Evolutionary conservation across 352 stramenopile species (phyloP).

Genomic region (Pythium oligandrum): DNA sequence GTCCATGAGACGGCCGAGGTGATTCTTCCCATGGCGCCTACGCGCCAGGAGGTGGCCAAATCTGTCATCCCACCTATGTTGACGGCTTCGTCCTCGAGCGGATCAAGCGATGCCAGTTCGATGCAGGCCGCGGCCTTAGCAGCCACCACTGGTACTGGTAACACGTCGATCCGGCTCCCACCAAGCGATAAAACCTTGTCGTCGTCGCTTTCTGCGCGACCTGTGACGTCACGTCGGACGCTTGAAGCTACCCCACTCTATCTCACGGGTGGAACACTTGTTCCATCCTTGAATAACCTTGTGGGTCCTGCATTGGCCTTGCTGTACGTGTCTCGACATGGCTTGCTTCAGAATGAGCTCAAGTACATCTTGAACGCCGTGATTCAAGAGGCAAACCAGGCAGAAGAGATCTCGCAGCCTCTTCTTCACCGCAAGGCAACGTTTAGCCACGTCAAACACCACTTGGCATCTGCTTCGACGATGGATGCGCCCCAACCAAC

Average conservation of each 20-base stretch:
- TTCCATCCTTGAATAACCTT: slow-evolving; percentile 56
- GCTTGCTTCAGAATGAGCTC: slow-evolving; percentile 84
- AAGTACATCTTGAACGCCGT: slow-evolving; percentile 69
- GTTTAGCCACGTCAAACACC: slow-evolving; percentile 26
- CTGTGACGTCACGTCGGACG: no score
- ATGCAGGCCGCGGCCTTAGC: no score
- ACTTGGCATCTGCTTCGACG: no score
- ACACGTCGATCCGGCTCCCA: no score
- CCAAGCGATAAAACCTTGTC: no score
- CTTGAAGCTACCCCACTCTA: slow-evolving; percentile 28
- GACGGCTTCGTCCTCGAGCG: no score
- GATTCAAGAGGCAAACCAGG: slow-evolving; percentile 30
- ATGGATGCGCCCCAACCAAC: slow-evolving; percentile 6
- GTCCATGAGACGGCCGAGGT: slow-evolving; percentile 53
- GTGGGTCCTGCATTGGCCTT: slow-evolving; percentile 78
- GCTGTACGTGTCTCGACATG: slow-evolving; percentile 87
- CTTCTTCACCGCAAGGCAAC: slow-evolving; percentile 24
- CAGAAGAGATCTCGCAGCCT: slow-evolving; percentile 2
- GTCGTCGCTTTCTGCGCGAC: no score
- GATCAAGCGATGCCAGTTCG: no score
- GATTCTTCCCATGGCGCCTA: slow-evolving; percentile 29
- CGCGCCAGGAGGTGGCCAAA: no score
- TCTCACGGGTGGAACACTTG: slow-evolving; percentile 49
- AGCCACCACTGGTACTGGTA: no score
- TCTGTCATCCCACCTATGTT: no score